Percentiles rank a stretch among this genome's conserved stretches.
These are phyloP conservation scores for Cronartium quercuum DNA, from an alignment of 1,284 basidiomycete species.

Conservation along the genomic window DNA sequence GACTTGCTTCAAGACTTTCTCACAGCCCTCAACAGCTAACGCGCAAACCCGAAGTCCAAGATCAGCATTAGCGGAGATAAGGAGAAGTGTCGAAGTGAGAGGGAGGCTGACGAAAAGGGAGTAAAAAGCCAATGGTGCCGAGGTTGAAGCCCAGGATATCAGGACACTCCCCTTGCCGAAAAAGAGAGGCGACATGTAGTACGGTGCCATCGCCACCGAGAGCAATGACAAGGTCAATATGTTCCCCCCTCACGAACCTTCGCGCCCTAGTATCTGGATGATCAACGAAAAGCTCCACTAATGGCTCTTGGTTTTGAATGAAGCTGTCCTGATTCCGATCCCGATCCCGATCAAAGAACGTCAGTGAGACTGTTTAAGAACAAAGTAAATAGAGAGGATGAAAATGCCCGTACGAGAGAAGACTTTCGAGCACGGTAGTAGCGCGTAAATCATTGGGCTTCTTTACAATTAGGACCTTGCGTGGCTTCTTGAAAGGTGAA, in stretches of 20 bases:
- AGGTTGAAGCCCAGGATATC: conserved; percentile 93
- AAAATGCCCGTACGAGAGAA: conserved; percentile 49
- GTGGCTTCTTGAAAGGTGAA: not conserved
- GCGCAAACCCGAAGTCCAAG: not conserved
- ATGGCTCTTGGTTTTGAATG: conserved; percentile 55
- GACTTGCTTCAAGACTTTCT: conserved; percentile 41
- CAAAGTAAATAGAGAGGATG: not conserved
- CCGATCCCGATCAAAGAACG: conserved; percentile 53
- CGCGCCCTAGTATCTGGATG: conserved; percentile 50
- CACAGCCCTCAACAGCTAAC: conserved; percentile 62
- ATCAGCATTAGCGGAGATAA: not conserved
- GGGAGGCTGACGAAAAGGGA: conserved; percentile 74
- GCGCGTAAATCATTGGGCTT: conserved; percentile 53
- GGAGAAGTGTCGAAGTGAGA: not conserved
- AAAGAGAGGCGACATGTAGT: conserved; percentile 84
- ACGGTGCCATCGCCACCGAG: conserved; percentile 94
- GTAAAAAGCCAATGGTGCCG: conserved; percentile 87
- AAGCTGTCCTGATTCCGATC: conserved; percentile 43
- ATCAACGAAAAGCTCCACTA: conserved; percentile 70
- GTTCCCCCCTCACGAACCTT: conserved; percentile 43
- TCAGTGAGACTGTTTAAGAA: not conserved
- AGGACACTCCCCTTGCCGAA: conserved; percentile 78
- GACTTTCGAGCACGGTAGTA: conserved; percentile 49
- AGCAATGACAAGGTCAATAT: conserved; percentile 76
- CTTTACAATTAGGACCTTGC: conserved; percentile 53